These are phyloP conservation scores for Talaromyces trachyspermus DNA, from an alignment of 495 filamentous ascomycete genomes.

Conservation along the genomic window DNA sequence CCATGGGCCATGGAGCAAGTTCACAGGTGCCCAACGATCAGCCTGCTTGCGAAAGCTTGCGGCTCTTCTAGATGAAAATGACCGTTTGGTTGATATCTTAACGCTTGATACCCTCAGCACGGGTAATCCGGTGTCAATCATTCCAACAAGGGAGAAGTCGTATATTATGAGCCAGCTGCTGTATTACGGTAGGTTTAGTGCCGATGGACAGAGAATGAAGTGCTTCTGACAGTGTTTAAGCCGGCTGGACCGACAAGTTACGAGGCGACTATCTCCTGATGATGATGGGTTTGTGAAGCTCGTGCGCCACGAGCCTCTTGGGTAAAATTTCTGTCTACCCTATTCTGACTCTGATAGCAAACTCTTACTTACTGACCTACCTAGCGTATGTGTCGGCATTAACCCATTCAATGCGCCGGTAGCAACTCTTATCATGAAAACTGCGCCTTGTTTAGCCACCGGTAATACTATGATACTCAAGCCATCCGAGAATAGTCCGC, in stretches of 20 bases:
- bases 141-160: background rate
- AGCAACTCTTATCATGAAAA: conserved; percentile 27
- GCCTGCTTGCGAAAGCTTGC: conserved; percentile 8
- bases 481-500: conserved; percentile 15
- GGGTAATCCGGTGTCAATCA: background rate
- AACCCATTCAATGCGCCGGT: conserved; percentile 40
- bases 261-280: conserved; percentile 33
- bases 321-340: too few relatives aligned
- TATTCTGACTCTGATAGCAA: too few relatives aligned
- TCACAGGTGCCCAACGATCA: background rate
- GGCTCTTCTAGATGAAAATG: conserved; percentile 11
- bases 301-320: conserved; percentile 33
- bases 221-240: conserved; percentile 19
- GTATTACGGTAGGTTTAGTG: background rate
- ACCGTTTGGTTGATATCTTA: background rate
- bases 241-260: conserved; percentile 42
- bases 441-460: conserved; percentile 37
- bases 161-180: background rate
- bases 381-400: too few relatives aligned
- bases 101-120: background rate
- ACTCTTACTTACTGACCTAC: too few relatives aligned
- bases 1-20: conserved; percentile 1
- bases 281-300: conserved; percentile 40
- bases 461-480: conserved; percentile 29
- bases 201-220: background rate